phyloP scores from a whole-genome alignment of 2,329 filamentous ascomycete genomes.

The Chaetomium strumarium region DNA sequence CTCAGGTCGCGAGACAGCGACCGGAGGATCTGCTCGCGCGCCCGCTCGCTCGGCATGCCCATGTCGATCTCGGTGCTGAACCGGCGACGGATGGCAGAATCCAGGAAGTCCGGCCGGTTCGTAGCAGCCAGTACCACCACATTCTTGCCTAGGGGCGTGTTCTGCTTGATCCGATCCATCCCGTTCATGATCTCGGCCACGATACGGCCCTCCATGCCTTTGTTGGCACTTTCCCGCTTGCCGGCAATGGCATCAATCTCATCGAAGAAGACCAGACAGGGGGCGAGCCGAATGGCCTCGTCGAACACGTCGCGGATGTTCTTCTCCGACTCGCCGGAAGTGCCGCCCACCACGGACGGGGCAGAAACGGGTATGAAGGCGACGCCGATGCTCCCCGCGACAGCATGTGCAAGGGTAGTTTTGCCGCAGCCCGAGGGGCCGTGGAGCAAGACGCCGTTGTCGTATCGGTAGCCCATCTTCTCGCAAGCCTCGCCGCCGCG shows the following conservation, averaged over 20 bases:
- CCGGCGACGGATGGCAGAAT: conserved; percentile 67
- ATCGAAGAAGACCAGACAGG: conserved; percentile 86
- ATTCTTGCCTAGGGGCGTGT: conserved; percentile 64
- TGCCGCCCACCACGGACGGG: conserved; percentile 74
- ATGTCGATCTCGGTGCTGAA: conserved; percentile 82
- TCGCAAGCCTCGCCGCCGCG: conserved; percentile 60
- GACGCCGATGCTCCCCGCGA: conserved; percentile 68
- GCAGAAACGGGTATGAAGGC: conserved; percentile 79
- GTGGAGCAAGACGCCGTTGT: conserved; percentile 70
- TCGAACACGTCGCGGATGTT: conserved; percentile 81
- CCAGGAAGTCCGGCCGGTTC: conserved; percentile 78
- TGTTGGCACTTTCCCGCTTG: conserved; percentile 74
- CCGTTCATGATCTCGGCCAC: conserved; percentile 77
- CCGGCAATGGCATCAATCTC: conserved; percentile 88
- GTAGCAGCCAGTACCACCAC: conserved; percentile 90
- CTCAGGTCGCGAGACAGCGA: conserved; percentile 62
- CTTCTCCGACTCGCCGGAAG: conserved; percentile 86
- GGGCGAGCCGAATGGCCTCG: conserved; percentile 77
- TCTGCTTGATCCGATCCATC: conserved; percentile 75
- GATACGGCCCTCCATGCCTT: conserved; percentile 85
- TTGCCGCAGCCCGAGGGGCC: conserved; percentile 84
- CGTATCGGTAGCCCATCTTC: conserved; percentile 60
- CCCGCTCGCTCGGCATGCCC: conserved; percentile 74
- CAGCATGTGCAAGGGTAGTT: conserved; percentile 75
- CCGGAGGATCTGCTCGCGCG: conserved; percentile 70